Percentiles rank a stretch among this genome's conserved stretches.
phyloP scores from a whole-genome alignment of 2,329 filamentous ascomycete genomes.

The Sarocladium brachiariae region DNA sequence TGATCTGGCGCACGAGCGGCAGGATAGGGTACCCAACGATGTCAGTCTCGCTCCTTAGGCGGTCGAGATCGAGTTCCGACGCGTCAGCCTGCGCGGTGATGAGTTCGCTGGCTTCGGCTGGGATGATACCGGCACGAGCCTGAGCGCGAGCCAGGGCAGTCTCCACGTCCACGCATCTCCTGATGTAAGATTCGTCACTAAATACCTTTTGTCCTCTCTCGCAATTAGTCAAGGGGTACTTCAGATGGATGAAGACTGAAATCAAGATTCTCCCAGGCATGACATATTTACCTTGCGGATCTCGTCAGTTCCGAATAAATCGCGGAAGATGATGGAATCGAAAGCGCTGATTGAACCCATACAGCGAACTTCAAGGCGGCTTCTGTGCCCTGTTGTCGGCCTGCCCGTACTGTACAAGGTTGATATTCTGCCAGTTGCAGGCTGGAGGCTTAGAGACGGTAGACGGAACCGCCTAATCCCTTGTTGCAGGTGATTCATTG shows the following conservation, averaged over 20 bases:
- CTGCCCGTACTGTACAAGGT: neutral
- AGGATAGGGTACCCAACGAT: conserved; percentile 49
- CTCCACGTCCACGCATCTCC: conserved; percentile 42
- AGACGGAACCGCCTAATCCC: neutral
- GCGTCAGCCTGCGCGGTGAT: conserved; percentile 27
- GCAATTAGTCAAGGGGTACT: neutral
- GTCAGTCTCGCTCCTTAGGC: conserved; percentile 41
- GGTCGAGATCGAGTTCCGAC: conserved; percentile 15
- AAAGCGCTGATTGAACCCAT: conserved; percentile 18
- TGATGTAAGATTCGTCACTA: conserved; percentile 41
- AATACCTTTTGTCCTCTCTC: conserved; percentile 21
- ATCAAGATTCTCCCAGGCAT: no score
- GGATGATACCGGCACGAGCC: conserved; percentile 38
- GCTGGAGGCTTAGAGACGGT: neutral
- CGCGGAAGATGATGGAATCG: conserved; percentile 43
- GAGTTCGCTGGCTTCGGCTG: conserved; percentile 25
- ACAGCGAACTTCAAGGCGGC: neutral
- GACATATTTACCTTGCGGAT: conserved; percentile 38
- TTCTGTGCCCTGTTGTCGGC: neutral
- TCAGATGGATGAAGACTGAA: no score
- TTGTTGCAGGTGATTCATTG: neutral
- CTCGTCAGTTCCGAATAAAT: conserved; percentile 44
- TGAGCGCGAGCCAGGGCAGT: conserved; percentile 44
- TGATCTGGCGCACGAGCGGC: conserved; percentile 40
- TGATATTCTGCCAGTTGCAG: neutral